Percentiles rank a stretch among this genome's conserved stretches.
Conservation (phyloP, 2,329 filamentous ascomycete species). For the Colletotrichum costaricense region DNA sequence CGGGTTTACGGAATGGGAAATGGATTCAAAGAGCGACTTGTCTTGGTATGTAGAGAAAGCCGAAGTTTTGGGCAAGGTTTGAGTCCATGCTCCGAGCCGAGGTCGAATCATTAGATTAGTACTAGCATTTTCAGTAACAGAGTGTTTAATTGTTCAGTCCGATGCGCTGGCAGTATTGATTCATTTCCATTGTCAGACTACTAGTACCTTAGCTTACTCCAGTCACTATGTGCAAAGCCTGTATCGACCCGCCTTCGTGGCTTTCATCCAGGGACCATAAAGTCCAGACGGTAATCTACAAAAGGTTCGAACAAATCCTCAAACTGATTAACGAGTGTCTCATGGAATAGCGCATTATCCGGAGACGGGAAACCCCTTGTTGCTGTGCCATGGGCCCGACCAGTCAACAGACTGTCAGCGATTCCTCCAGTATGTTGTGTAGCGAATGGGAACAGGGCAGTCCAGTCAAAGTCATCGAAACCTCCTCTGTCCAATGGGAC, state of each 20-base stretch:
- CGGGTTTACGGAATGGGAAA: slow-evolving; percentile 54
- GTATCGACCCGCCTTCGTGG: neutral
- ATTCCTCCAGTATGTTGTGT: slow-evolving; percentile 44
- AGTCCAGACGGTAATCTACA: slow-evolving; percentile 31
- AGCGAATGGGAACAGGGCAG: slow-evolving; percentile 48
- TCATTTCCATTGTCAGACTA: too few species aligned
- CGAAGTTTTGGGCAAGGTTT: slow-evolving; percentile 1
- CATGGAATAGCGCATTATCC: slow-evolving; percentile 38
- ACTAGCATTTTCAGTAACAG: neutral
- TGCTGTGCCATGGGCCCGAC: slow-evolving; percentile 35
- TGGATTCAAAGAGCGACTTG: slow-evolving; percentile 44
- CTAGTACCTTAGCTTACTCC: too few species aligned
- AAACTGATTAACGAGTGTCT: slow-evolving; percentile 40
- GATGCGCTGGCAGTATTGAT: too few species aligned
- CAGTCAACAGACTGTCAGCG: slow-evolving; percentile 41
- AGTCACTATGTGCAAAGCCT: neutral
- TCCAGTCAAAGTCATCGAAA: slow-evolving; percentile 44
- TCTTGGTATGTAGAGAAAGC: slow-evolving; percentile 41
- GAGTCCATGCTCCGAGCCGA: neutral
- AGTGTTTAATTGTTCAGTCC: neutral
- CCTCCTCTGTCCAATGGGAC: neutral
- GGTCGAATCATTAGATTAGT: neutral
- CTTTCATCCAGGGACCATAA: slow-evolving; percentile 15
- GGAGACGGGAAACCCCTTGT: slow-evolving; percentile 38
- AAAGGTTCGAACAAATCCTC: slow-evolving; percentile 39